Conservation (phyloP, 331 rosid genomes). For the Malus hybrid region DNA sequence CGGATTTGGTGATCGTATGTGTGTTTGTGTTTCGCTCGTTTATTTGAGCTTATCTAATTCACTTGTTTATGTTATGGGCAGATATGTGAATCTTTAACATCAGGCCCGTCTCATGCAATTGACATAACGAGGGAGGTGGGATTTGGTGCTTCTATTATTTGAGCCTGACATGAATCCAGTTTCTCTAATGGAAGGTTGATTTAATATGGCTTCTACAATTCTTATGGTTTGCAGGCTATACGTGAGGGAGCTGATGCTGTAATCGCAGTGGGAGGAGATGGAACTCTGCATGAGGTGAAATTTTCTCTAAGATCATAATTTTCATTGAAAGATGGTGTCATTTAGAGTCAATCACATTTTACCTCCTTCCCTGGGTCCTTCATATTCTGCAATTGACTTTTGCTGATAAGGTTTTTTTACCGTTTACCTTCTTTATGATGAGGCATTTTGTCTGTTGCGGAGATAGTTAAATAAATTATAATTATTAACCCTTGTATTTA, state of each 20-base stretch:
- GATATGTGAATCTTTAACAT: slow-evolving; percentile 83
- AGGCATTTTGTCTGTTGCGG: background rate
- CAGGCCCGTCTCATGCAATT: slow-evolving; percentile 90
- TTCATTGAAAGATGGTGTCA: background rate
- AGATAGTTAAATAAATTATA: background rate
- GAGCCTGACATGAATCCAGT: slow-evolving; percentile 9
- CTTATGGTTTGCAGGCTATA: slow-evolving; percentile 53
- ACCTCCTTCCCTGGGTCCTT: background rate
- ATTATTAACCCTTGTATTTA: background rate
- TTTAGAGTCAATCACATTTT: background rate
- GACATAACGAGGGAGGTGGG: slow-evolving; percentile 91
- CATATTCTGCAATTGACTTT: background rate
- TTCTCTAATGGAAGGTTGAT: background rate
- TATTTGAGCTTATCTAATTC: background rate
- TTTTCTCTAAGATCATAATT: background rate
- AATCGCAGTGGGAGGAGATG: slow-evolving; percentile 92
- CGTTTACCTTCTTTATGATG: no score
- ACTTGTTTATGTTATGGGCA: slow-evolving; percentile 29
- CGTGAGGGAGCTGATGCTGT: slow-evolving; percentile 87
- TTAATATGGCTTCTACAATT: background rate
- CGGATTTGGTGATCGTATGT: background rate
- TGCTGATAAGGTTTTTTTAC: background rate
- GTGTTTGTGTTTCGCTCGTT: no score
- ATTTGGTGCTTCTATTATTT: slow-evolving; percentile 7
- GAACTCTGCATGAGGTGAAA: slow-evolving; percentile 94